Percentiles rank a stretch among this genome's conserved stretches.
These are phyloP conservation scores for Melaleuca alternifolia DNA, from an alignment of 345 rosid species.

Conservation along the genomic window DNA sequence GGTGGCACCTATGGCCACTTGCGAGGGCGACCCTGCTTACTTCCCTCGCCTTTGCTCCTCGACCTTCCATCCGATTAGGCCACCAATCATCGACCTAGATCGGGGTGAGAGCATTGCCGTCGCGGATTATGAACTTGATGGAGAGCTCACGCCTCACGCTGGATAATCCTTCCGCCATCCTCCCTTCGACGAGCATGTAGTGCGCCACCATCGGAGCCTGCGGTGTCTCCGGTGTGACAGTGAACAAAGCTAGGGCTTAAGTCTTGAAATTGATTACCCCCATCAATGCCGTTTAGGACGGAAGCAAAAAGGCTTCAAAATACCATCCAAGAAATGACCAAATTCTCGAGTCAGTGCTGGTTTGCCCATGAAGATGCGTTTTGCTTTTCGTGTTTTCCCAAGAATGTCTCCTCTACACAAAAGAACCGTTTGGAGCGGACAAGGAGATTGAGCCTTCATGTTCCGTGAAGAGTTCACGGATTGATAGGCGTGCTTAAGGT, in stretches of 20 bases:
- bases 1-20: not conserved
- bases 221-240: fast-evolving
- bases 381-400: not conserved
- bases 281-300: not conserved
- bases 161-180: too few relatives aligned
- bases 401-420: not conserved
- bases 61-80: not conserved
- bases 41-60: not conserved
- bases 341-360: not conserved
- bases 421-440: not conserved
- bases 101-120: fast-evolving
- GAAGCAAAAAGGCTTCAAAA: not conserved
- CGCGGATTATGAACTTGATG: too few relatives aligned
- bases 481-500: not conserved
- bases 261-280: too few relatives aligned
- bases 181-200: too few relatives aligned
- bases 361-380: not conserved
- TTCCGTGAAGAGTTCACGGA: not conserved
- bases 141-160: too few relatives aligned
- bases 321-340: not conserved
- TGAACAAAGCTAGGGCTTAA: not conserved
- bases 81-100: not conserved
- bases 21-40: not conserved
- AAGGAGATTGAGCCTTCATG: not conserved
- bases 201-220: not conserved